Percentiles rank a stretch among this genome's conserved stretches.
phyloP scores from a whole-genome alignment of 2,329 filamentous ascomycete genomes.

The Penicillium rolfsii region DNA sequence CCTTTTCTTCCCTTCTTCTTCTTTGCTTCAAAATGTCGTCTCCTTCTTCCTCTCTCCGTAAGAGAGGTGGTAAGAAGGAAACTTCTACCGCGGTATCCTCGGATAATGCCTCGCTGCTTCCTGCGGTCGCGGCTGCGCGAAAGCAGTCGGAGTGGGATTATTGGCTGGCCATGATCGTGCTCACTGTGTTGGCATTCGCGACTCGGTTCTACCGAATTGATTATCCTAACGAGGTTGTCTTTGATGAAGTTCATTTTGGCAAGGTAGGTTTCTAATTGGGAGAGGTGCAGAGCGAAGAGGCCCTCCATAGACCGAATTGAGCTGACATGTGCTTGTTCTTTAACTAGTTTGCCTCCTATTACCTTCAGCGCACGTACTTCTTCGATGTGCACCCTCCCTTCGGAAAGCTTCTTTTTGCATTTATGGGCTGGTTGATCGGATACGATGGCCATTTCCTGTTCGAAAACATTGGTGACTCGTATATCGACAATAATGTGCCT shows the following conservation, averaged over 20 bases:
- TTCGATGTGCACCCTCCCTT: conserved; percentile 99
- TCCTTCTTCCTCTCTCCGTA: conserved; percentile 45
- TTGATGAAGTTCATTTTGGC: conserved; percentile 98
- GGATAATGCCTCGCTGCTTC: conserved; percentile 24
- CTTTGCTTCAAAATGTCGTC: conserved; percentile 39
- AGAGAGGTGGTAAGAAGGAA: conserved; percentile 48
- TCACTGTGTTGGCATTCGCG: conserved; percentile 82
- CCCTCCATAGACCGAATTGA: conserved; percentile 16
- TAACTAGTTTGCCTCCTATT: conserved; percentile 63
- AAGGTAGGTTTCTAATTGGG: conserved; percentile 67
- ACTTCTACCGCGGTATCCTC: conserved; percentile 29
- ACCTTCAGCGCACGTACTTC: conserved; percentile 97
- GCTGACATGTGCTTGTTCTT: conserved; percentile 21
- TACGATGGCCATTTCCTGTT: conserved; percentile 98
- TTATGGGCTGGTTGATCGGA: conserved; percentile 96
- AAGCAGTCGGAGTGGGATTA: conserved; percentile 74
- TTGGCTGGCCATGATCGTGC: conserved; percentile 72
- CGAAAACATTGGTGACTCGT: conserved; percentile 98
- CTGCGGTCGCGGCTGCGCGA: conserved; percentile 24
- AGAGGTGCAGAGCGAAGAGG: conserved; percentile 1
- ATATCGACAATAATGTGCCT: conserved; percentile 94
- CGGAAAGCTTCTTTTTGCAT: conserved; percentile 94
- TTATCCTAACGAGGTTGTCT: conserved; percentile 95
- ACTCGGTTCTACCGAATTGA: conserved; percentile 96
- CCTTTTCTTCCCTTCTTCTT: conserved; percentile 23